phyloP scores from a whole-genome alignment of 116 monocot genomes.

The Iris pallida region DNA sequence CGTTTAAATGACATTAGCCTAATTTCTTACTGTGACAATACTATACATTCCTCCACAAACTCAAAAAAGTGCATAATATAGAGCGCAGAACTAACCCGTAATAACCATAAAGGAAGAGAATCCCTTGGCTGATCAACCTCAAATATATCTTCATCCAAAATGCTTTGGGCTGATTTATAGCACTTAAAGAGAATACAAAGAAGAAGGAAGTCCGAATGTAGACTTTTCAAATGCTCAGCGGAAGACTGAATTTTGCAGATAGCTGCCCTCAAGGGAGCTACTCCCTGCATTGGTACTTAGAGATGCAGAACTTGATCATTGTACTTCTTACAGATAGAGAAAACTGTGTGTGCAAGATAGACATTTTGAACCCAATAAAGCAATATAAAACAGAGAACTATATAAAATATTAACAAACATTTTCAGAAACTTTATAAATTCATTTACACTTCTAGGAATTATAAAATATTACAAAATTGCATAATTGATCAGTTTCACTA shows the following conservation, averaged over 20 bases:
- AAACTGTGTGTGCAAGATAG: constrained; percentile 42
- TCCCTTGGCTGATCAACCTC: constrained; percentile 91
- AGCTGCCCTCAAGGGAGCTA: constrained; percentile 73
- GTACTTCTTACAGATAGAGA: constrained; percentile 70
- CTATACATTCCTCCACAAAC: no score
- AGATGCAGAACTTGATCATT: constrained; percentile 80
- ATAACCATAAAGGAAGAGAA: constrained; percentile 83
- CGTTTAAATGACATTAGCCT: no score
- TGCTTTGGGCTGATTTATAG: constrained; percentile 63
- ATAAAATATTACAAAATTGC: no score
- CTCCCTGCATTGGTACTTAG: constrained; percentile 61
- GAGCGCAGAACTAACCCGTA: constrained; percentile 62
- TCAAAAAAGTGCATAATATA: no score
- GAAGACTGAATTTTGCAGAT: constrained; percentile 68
- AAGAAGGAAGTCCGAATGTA: constrained; percentile 88
- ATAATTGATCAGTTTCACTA: no score
- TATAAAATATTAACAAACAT: no score
- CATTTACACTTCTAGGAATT: no score
- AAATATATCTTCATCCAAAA: constrained; percentile 66
- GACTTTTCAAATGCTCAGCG: constrained; percentile 65
- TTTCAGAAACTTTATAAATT: no score
- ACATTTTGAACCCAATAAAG: neutral
- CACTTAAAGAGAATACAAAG: constrained; percentile 80
- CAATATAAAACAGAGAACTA: neutral
- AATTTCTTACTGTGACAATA: no score